Evolutionary conservation across 1,284 basidiomycete genomes (phyloP), one percentile per base, ranked within the genome.

Genomic region (Rhodotorula glutinis): DNA sequence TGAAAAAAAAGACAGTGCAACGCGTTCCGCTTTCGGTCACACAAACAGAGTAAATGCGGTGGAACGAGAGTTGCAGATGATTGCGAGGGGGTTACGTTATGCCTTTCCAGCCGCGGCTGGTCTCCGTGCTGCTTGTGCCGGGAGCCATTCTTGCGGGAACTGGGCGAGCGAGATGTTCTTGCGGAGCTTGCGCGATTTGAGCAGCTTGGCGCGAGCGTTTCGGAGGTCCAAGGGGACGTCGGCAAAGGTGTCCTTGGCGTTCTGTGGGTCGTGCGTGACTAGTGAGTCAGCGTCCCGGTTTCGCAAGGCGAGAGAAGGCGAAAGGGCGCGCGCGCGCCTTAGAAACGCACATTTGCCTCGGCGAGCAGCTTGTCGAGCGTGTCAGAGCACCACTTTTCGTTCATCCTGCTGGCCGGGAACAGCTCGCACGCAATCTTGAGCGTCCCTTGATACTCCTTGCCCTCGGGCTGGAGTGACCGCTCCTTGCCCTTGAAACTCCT

Each of bases 341-440:
- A 66, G 16, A 44, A 27, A 71, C 76, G 61, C 60, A 78, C 76
- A 55, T 76, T 73, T 10, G 79, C 78, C 61, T 78, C 79, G 10
- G 60, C 59, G 27, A 81, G 70, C 59, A 81, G 66, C 52, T 68
- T 73, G 68, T 79, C 78, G 30, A 81, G 65, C 23, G 74, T 76
- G 63, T 81, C 80, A 49, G 76, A 77, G 71, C 80, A 81, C 80
- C 80, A 81, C 72, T 79, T 79, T 67, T 79, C 76, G 64, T 81
- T 81, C 76, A 79, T 78, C 51, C 75, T 57, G 53, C 76, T 73
- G 33, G 72, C 75, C 14, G 79, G 79, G 66, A 77, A 77, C 57
- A 73, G 47, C 47, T 79, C 78, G 69, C 78, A 79, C 17, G 71
- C 69, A 49, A 81, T 77, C 71, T 78, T 78, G 66, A 81, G 41